Percentiles rank a stretch among this genome's conserved stretches.
phyloP scores from a whole-genome alignment of 2,329 filamentous ascomycete genomes.

The Clathrospora elynae region DNA sequence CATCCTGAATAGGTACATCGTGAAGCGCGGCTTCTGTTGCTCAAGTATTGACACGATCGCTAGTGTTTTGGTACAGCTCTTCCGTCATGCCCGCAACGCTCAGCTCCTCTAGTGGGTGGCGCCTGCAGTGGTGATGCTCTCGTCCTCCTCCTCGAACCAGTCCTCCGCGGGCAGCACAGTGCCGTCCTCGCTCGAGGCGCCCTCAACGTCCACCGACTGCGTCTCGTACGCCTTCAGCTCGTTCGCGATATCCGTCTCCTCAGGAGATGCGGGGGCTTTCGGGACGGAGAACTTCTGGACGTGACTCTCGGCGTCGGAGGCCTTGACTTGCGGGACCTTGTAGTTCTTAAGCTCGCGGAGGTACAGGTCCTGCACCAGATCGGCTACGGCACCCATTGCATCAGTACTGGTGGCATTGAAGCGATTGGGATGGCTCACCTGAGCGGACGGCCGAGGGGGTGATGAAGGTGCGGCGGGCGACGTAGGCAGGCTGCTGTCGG shows the following conservation, averaged over 20 bases:
- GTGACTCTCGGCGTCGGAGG: constrained; percentile 84
- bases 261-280: constrained; percentile 82
- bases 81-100: constrained; percentile 15
- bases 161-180: constrained; percentile 67
- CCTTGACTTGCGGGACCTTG: constrained; percentile 84
- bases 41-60: constrained; percentile 44
- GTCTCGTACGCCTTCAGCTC: constrained; percentile 93
- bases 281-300: constrained; percentile 86
- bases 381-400: constrained; percentile 65
- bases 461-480: constrained; percentile 67
- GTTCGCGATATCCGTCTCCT: constrained; percentile 89
- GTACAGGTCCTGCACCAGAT: constrained; percentile 97
- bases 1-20: not conserved
- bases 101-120: constrained; percentile 39
- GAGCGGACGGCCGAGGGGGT: constrained; percentile 64
- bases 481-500: constrained; percentile 60
- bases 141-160: constrained; percentile 82
- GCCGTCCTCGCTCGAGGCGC: constrained; percentile 65
- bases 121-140: constrained; percentile 52
- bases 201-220: constrained; percentile 93
- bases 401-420: constrained; percentile 31
- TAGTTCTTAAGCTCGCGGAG: constrained; percentile 94
- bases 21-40: constrained; percentile 28
- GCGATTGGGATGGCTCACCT: constrained; percentile 57
- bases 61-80: constrained; percentile 44